Evolutionary conservation across 306 rosid genomes (phyloP).

Genomic region (Trichosanthes cucumerina): DNA sequence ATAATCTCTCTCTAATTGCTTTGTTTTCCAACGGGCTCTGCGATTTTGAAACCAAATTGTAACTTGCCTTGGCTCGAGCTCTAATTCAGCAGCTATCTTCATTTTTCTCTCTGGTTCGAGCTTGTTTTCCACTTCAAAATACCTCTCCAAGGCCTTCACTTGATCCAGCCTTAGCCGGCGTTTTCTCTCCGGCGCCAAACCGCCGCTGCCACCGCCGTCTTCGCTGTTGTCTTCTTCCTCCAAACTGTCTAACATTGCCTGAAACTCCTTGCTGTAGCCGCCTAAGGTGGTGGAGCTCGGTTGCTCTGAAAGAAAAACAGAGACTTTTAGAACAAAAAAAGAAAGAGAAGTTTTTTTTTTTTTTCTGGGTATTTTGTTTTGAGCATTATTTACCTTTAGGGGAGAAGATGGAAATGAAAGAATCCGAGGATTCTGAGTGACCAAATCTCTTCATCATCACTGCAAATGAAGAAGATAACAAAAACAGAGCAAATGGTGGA

Average conservation of each 20-base stretch:
- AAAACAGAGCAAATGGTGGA: background rate
- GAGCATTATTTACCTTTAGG: conserved; percentile 32
- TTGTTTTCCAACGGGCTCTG: conserved; percentile 69
- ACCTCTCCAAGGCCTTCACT: conserved; percentile 56
- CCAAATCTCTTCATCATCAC: conserved; percentile 38
- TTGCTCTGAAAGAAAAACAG: background rate
- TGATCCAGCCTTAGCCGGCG: conserved; percentile 46
- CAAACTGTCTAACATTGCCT: conserved; percentile 54
- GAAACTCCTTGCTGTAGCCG: conserved; percentile 61
- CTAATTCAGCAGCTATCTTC: conserved; percentile 51
- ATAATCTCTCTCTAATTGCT: conserved; percentile 67
- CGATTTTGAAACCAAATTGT: conserved; percentile 90
- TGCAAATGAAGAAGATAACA: background rate
- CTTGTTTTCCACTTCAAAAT: conserved; percentile 63
- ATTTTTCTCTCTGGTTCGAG: conserved; percentile 62
- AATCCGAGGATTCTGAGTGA: conserved; percentile 27
- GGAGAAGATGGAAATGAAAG: conserved; percentile 32
- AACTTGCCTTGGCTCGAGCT: conserved; percentile 64
- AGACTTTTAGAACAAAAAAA: background rate
- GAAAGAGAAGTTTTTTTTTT: background rate
- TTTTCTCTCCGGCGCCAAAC: conserved; percentile 32
- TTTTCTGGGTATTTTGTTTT: background rate
- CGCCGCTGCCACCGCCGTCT: conserved; percentile 11
- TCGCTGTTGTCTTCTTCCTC: conserved; percentile 53
- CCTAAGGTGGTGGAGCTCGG: background rate